Evolutionary conservation across 2,329 filamentous ascomycete genomes (phyloP).

Genomic region (Colletotrichum euphorbiae): DNA sequence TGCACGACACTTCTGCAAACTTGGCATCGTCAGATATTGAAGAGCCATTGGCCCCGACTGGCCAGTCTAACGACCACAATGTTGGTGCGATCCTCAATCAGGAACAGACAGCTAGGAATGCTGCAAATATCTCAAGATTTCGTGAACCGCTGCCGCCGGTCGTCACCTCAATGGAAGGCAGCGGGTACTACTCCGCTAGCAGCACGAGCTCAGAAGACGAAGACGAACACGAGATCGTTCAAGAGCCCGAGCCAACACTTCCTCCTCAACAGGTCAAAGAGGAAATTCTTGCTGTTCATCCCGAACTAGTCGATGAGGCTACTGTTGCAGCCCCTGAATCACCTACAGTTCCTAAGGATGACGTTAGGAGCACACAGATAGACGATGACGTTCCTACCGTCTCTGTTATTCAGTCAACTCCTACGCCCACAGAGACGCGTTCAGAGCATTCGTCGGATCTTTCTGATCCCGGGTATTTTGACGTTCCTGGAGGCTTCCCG

Average conservation of each 20-base stretch:
- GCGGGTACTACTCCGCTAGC: constrained; percentile 72
- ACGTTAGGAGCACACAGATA: too few species aligned
- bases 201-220: constrained; percentile 56
- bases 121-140: constrained; percentile 67
- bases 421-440: constrained; percentile 43
- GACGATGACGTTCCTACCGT: constrained; percentile 54
- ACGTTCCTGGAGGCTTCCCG: constrained; percentile 71
- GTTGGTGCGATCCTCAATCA: constrained; percentile 67
- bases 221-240: constrained; percentile 42
- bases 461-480: constrained; percentile 52
- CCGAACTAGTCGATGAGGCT: neutral
- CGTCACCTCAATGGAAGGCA: constrained; percentile 76
- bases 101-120: constrained; percentile 64
- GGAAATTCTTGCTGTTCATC: constrained; percentile 26
- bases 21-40: constrained; percentile 41
- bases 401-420: constrained; percentile 58
- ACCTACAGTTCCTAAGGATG: neutral
- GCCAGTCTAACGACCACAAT: constrained; percentile 69
- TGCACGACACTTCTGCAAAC: constrained; percentile 44
- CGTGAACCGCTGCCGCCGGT: constrained; percentile 77
- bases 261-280: constrained; percentile 20
- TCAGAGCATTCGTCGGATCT: constrained; percentile 30
- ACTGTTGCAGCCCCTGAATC: neutral
- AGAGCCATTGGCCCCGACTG: constrained; percentile 49
- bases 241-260: constrained; percentile 27